phyloP scores from a whole-genome alignment of 129 eudicot species.

The Sambucus nigra region DNA sequence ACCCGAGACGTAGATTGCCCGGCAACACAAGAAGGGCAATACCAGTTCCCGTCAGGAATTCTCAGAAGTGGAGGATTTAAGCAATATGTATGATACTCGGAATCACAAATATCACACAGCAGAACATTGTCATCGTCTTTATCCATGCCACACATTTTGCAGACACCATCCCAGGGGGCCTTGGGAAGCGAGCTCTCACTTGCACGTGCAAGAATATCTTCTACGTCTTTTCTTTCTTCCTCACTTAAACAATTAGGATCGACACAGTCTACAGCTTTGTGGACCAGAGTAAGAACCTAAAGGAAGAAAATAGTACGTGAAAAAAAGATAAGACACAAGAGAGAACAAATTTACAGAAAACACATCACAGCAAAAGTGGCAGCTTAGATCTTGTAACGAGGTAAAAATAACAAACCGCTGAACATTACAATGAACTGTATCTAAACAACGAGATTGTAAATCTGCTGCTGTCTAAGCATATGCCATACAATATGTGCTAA shows the following conservation, averaged over 20 bases:
- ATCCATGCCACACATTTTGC: slow-evolving; percentile 95
- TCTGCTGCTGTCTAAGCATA: too few species aligned
- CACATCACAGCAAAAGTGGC: not conserved
- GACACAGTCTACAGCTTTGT: slow-evolving; percentile 27
- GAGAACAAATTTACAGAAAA: not conserved
- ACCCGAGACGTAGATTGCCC: slow-evolving; percentile 21
- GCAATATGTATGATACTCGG: slow-evolving; percentile 89
- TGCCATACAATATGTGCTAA: too few species aligned
- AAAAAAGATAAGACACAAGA: not conserved
- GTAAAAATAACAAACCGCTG: too few species aligned
- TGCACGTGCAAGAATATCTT: slow-evolving; percentile 28
- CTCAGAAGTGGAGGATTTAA: slow-evolving; percentile 80
- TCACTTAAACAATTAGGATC: slow-evolving; percentile 20
- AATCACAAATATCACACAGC: slow-evolving; percentile 87
- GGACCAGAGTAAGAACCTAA: slow-evolving; percentile 64
- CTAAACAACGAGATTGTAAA: too few species aligned
- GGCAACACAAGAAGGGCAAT: slow-evolving; percentile 83
- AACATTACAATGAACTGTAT: too few species aligned
- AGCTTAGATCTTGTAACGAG: too few species aligned
- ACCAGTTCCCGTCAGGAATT: slow-evolving; percentile 91
- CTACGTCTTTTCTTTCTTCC: slow-evolving; percentile 53
- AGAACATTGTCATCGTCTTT: slow-evolving; percentile 83
- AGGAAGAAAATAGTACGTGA: slow-evolving; percentile 4
- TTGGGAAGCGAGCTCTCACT: slow-evolving; percentile 57
- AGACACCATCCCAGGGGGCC: slow-evolving; percentile 95